Conservation (phyloP, 139 green algal species). For the Pseudopediastrum boryanum region DNA sequence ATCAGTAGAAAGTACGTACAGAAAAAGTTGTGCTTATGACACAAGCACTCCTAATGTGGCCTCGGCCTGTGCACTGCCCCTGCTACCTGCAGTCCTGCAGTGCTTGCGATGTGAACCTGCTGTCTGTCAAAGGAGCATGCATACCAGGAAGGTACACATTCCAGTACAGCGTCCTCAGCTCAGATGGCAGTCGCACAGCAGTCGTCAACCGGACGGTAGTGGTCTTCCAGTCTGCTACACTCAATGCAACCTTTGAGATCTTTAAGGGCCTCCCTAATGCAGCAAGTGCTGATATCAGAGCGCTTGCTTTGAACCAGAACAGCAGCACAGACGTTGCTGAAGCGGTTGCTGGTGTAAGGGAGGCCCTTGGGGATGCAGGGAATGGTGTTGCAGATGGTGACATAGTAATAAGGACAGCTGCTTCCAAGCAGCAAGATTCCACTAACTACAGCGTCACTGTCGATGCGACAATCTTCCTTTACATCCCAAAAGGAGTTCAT, state of each 20-base stretch:
- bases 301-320: constrained; percentile 12
- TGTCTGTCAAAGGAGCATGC: constrained; percentile 4
- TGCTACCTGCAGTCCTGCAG: constrained; percentile 25
- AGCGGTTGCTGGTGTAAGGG: too few relatives aligned
- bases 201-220: too few relatives aligned
- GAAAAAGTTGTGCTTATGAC: too few relatives aligned
- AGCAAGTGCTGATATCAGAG: background rate
- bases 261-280: constrained; percentile 12
- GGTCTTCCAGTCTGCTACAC: constrained; percentile 21
- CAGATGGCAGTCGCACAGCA: too few relatives aligned
- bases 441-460: constrained; percentile 13
- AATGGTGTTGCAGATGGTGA: too few relatives aligned
- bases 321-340: background rate
- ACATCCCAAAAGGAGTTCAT: constrained; percentile 14
- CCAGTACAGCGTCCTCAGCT: constrained; percentile 24
- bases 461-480: constrained; percentile 9
- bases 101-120: background rate
- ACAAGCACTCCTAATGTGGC: too few relatives aligned
- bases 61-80: too few relatives aligned
- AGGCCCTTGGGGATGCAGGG: too few relatives aligned
- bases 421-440: background rate
- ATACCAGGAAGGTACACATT: constrained; percentile 41
- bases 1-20: too few relatives aligned
- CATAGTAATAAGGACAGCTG: constrained; percentile 9
- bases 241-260: background rate